A percentile compares a stretch with the other conserved stretches of the same genome.
phyloP scores from a whole-genome alignment of 2,329 filamentous ascomycete genomes.

The Epichloe bromicola region DNA sequence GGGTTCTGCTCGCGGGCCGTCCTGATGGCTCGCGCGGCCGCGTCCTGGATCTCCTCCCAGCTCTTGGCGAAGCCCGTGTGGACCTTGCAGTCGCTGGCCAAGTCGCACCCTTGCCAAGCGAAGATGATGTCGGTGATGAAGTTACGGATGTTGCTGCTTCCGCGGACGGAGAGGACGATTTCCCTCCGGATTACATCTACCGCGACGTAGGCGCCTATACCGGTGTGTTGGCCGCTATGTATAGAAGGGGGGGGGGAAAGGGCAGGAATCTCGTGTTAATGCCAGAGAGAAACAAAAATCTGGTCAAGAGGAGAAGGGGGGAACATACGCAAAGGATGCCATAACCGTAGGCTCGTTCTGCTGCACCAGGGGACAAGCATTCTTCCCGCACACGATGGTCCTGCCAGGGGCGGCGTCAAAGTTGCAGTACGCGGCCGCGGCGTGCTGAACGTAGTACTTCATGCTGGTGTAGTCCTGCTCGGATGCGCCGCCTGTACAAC shows the following conservation, averaged over 20 bases:
- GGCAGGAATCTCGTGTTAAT: conserved; percentile 2
- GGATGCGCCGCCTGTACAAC: conserved; percentile 12
- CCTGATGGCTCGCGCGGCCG: conserved; percentile 30
- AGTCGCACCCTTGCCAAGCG: conserved; percentile 16
- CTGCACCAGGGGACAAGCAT: conserved; percentile 31
- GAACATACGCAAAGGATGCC: conserved; percentile 26
- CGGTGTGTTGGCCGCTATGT: conserved; percentile 26
- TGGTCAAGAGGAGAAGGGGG: too few relatives aligned
- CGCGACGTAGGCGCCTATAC: conserved; percentile 37
- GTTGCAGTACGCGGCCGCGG: conserved; percentile 43
- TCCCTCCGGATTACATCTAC: conserved; percentile 35
- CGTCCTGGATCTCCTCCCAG: conserved; percentile 39
- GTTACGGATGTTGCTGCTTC: conserved; percentile 45
- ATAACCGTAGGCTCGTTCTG: conserved; percentile 30
- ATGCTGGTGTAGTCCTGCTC: conserved; percentile 25
- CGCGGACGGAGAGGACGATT: conserved; percentile 49
- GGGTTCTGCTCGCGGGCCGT: conserved; percentile 34
- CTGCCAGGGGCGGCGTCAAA: conserved; percentile 24
- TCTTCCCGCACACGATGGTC: conserved; percentile 27
- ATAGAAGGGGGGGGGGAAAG: too few relatives aligned
- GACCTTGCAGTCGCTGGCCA: conserved; percentile 30
- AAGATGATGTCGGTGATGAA: conserved; percentile 43
- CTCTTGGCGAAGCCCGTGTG: conserved; percentile 47
- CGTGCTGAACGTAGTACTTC: conserved; percentile 37
- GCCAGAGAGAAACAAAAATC: neutral